Conservation (phyloP, 116 monocot genomes). For the Iris pallida region DNA sequence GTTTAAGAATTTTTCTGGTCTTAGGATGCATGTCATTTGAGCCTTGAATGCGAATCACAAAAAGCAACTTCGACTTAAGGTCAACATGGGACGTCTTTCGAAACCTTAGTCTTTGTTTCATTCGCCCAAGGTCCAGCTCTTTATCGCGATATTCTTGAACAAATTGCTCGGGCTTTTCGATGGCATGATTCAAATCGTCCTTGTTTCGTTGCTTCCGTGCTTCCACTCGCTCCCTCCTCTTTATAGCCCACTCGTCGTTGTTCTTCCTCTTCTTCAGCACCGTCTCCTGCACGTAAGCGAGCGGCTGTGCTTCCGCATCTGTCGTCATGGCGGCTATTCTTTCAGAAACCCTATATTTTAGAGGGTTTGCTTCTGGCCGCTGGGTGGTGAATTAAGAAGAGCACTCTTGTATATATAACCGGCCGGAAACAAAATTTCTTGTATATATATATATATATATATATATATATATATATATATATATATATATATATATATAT, state of each 20-base stretch:
- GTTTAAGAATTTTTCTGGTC: slow-evolving; percentile 52
- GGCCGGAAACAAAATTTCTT: too few relatives aligned
- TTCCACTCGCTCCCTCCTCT: slow-evolving; percentile 35
- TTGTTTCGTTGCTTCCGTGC: slow-evolving; percentile 22
- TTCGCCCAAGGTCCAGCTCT: slow-evolving; percentile 60
- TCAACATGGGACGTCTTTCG: slow-evolving; percentile 7
- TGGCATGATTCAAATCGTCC: slow-evolving; percentile 24
- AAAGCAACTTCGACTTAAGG: slow-evolving; percentile 56
- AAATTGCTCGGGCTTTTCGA: slow-evolving; percentile 73
- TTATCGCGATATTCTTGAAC: slow-evolving; percentile 67
- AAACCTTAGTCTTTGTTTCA: slow-evolving; percentile 50
- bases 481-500: too few relatives aligned
- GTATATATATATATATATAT: too few relatives aligned
- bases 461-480: too few relatives aligned
- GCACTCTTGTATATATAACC: too few relatives aligned
- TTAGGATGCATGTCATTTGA: slow-evolving; percentile 61
- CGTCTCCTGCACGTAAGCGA: slow-evolving; percentile 55
- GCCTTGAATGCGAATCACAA: slow-evolving; percentile 73
- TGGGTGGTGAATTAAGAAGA: too few relatives aligned
- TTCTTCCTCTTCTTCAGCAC: slow-evolving; percentile 77
- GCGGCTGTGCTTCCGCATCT: slow-evolving; percentile 28
- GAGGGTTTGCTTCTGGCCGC: too few relatives aligned
- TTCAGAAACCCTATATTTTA: too few relatives aligned
- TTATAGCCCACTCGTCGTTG: slow-evolving; percentile 68
- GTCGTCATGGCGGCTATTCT: slow-evolving; percentile 36